Base-by-base conservation (phyloP, 2,329 filamentous ascomycete species). In the Trichophyton equinum region DNA sequence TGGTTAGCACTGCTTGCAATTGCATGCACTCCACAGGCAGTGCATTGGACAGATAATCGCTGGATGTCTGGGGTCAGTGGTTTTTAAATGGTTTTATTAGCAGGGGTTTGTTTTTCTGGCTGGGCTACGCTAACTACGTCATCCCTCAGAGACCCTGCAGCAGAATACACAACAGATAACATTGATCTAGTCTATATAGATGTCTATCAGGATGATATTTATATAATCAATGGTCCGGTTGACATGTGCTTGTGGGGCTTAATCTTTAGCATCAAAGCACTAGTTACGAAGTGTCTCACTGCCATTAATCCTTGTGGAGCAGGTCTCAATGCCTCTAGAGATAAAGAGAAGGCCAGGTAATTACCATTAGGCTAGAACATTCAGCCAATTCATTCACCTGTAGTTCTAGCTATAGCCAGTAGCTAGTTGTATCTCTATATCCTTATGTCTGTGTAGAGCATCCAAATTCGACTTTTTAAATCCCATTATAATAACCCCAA, bases 21-120 rank as follows among this genome's bases (percentile, higher is more conserved):
- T n/a, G 27, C 15, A 55, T 33, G 51, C 51, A 11, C 30, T 55
- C 25, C 27, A 36, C 30, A 36, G n/a, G 18, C n/a, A 36, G 7
- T 38, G 15, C 51, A 36, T 4, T 55, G 1, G 49, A 8, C 1
- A 11, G 22, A 22, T 22, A 27, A 33, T 36, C 8, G 27, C 22
- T 33, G 22, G 51, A 2, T 18, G 30, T n/a, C 27, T 27, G 47
- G 47, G 47, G 51, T 36, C n/a, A 7, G 15, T 27, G 25, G 8
- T 9, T 33, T 27, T 27, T 55, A 30, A 27, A 13, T 36, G 7
- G 27, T 55, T 55, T 20, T 55, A 55, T 55, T n/a, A n/a, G 38
- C 51, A 55, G 33, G 51, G 51, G 27, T 55, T 55, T 55, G 25
- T 33, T 55, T 55, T 55, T 55, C 30, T 55, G 33, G 27, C 33